These are phyloP conservation scores for Chenopodium berlandieri DNA, from an alignment of 148 eudicot genomes.

Conservation along the genomic window DNA sequence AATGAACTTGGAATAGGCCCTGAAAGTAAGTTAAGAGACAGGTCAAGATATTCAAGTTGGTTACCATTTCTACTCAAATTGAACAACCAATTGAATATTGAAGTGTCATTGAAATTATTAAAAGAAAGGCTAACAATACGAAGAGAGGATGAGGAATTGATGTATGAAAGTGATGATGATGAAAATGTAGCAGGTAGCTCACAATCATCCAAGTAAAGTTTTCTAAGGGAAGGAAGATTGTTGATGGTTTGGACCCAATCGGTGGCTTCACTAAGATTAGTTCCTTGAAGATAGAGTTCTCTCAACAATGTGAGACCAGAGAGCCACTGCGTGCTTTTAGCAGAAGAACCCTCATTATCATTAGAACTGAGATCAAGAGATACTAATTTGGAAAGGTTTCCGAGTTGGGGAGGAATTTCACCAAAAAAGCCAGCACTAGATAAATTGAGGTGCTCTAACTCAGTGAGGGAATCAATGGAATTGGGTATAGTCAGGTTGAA, in stretches of 20 bases:
- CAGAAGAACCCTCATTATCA: too few species aligned
- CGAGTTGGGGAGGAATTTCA: constrained; percentile 14
- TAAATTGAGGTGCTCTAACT: constrained; percentile 12
- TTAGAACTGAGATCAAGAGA: constrained; percentile 1
- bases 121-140: constrained; percentile 9
- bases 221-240: constrained; percentile 19
- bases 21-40: too few species aligned
- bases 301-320: background rate
- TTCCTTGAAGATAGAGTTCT: background rate
- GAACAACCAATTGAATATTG: constrained; percentile 25
- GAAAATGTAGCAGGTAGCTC: background rate
- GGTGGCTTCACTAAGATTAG: constrained; percentile 6
- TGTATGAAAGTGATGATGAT: constrained; percentile 13
- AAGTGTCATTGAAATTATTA: constrained; percentile 15
- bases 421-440: constrained; percentile 2
- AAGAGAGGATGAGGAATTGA: constrained; percentile 28
- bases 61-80: constrained; percentile 7
- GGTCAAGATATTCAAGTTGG: constrained; percentile 7
- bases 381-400: constrained; percentile 20
- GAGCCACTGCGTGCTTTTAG: background rate
- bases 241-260: constrained; percentile 12
- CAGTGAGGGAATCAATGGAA: constrained; percentile 11
- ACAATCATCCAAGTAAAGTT: constrained; percentile 16
- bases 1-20: too few species aligned
- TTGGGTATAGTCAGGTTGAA: background rate